Evolutionary conservation across 1,284 basidiomycete genomes (phyloP).

Genomic region (Stygiomarasmius scandens): DNA sequence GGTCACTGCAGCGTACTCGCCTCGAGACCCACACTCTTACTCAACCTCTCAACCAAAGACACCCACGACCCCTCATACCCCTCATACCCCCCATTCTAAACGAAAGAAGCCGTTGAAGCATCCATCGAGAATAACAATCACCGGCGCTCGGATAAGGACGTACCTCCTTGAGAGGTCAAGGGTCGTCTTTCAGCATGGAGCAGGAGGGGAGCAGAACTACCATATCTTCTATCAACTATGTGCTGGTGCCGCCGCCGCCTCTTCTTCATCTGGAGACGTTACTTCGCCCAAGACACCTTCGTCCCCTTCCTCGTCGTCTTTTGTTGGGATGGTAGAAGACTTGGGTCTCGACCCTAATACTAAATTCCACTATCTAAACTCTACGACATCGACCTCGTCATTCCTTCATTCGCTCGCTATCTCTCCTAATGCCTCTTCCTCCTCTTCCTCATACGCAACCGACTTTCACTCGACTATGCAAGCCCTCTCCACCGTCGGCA

Average conservation of each 20-base stretch:
- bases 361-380: constrained; percentile 88
- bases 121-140: constrained; percentile 52
- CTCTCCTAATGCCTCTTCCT: too few species aligned
- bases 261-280: too few species aligned
- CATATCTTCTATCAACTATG: constrained; percentile 99
- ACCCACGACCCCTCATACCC: neutral
- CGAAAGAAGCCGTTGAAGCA: neutral
- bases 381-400: too few species aligned
- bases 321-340: constrained; percentile 42
- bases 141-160: constrained; percentile 95
- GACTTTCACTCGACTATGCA: too few species aligned
- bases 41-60: neutral
- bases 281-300: too few species aligned
- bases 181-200: constrained; percentile 96
- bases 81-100: neutral
- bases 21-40: neutral
- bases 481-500: constrained; percentile 96
- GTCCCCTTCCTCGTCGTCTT: constrained; percentile 19
- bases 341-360: constrained; percentile 85
- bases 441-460: constrained; percentile 64
- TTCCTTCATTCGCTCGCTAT: too few species aligned
- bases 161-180: constrained; percentile 97
- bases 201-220: constrained; percentile 86
- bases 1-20: too few species aligned
- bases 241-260: constrained; percentile 94